Percentiles rank a stretch among this genome's conserved stretches.
Conservation (phyloP, 192 early-diverging fungal species). For the Diversispora eburnea region DNA sequence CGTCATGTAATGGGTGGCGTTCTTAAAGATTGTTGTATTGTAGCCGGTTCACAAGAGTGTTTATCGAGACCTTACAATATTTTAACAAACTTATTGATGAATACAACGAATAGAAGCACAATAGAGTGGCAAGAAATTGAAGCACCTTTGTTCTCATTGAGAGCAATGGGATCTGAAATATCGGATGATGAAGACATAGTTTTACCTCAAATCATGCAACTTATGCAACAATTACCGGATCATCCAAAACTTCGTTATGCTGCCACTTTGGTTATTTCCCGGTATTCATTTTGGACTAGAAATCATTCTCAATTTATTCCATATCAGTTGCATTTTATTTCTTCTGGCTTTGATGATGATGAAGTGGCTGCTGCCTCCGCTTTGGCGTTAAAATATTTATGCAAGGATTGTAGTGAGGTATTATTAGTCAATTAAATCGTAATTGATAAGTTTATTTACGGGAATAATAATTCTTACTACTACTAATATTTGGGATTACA, state of each 20-base stretch:
- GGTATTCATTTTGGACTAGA: conserved; percentile 92
- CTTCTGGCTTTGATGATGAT: conserved; percentile 81
- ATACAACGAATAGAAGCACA: conserved; percentile 35
- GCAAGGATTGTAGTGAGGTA: conserved; percentile 86
- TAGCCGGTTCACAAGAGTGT: conserved; percentile 74
- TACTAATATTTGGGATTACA: not conserved
- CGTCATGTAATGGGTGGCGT: conserved; percentile 96
- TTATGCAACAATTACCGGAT: conserved; percentile 77
- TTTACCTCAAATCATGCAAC: conserved; percentile 88
- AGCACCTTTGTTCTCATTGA: conserved; percentile 88
- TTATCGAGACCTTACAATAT: conserved; percentile 50
- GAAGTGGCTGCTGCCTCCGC: conserved; percentile 85
- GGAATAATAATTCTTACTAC: not conserved
- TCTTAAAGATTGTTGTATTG: conserved; percentile 88
- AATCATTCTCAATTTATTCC: conserved; percentile 85
- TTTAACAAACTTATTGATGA: conserved; percentile 36
- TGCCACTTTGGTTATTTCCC: conserved; percentile 91
- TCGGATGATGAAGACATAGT: conserved; percentile 64
- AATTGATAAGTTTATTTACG: not conserved
- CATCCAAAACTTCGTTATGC: conserved; percentile 97
- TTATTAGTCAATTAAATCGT: conserved; percentile 11
- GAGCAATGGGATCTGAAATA: conserved; percentile 89
- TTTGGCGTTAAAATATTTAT: conserved; percentile 82
- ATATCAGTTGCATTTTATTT: conserved; percentile 90
- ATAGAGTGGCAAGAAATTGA: conserved; percentile 90